phyloP scores from a whole-genome alignment of 2,329 filamentous ascomycete genomes.

The Colletotrichum chlorophyti region DNA sequence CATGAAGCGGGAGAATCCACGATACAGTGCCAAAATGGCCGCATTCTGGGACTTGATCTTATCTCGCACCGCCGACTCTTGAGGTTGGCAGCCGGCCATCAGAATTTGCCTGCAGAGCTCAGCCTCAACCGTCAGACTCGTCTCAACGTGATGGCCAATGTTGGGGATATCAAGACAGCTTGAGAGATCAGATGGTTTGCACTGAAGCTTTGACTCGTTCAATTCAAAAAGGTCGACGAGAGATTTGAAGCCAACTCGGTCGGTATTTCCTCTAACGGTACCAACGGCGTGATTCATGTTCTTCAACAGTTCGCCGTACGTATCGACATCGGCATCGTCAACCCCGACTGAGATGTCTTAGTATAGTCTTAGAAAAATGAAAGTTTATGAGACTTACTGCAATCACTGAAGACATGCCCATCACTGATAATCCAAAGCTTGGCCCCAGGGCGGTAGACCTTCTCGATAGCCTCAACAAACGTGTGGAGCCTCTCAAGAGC shows the following conservation, averaged over 20 bases:
- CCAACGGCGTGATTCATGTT: slow-evolving; percentile 42
- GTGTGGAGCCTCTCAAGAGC: slow-evolving; percentile 38
- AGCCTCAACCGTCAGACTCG: slow-evolving; percentile 34
- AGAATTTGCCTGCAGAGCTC: slow-evolving; percentile 41
- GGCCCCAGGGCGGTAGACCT: slow-evolving; percentile 40
- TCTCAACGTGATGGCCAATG: slow-evolving; percentile 41
- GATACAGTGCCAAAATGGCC: slow-evolving; percentile 57
- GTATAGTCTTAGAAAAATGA: accelerated
- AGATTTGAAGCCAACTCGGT: slow-evolving; percentile 37
- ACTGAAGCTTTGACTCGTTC: slow-evolving; percentile 40
- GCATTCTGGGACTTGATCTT: slow-evolving; percentile 38
- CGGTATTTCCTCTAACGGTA: slow-evolving; percentile 31
- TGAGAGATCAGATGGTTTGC: slow-evolving; percentile 9
- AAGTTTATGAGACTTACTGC: slow-evolving; percentile 37
- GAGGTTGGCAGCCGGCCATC: slow-evolving; percentile 43
- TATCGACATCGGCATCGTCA: slow-evolving; percentile 48
- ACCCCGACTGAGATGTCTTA: slow-evolving; percentile 42
- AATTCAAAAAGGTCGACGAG: slow-evolving; percentile 40
- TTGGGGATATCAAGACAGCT: slow-evolving; percentile 35
- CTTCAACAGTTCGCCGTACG: slow-evolving; percentile 44
- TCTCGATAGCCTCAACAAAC: slow-evolving; percentile 38
- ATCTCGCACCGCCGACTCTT: slow-evolving; percentile 35
- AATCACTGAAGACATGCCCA: slow-evolving; percentile 50
- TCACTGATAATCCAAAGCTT: slow-evolving; percentile 46
- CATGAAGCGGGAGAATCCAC: slow-evolving; percentile 67